A percentile compares a stretch with the other conserved stretches of the same genome.
These are phyloP conservation scores for Silene vulgaris DNA, from an alignment of 179 eudicot genomes.

Conservation along the genomic window DNA sequence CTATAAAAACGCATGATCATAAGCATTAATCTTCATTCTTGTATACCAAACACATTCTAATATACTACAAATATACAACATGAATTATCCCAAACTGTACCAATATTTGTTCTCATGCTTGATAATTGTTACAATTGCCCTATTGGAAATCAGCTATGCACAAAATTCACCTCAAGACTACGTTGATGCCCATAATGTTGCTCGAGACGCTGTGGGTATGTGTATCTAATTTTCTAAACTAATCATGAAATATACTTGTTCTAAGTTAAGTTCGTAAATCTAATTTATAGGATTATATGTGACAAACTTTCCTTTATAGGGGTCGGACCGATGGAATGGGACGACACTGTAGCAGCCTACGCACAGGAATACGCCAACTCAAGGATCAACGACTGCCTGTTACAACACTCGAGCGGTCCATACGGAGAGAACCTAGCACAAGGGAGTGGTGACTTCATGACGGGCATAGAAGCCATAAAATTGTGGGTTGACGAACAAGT, in stretches of 20 bases:
- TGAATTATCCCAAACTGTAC: neutral
- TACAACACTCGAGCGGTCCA: neutral
- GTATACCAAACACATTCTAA: neutral
- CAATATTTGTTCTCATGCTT: neutral
- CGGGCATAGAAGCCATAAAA: neutral
- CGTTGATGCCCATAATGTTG: slow-evolving; percentile 33
- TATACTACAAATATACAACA: neutral
- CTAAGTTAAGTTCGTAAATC: too few species aligned
- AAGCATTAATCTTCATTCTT: neutral
- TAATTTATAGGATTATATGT: too few species aligned
- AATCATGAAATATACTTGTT: too few species aligned
- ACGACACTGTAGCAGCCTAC: neutral
- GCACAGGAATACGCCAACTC: neutral
- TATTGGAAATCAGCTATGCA: slow-evolving; percentile 18
- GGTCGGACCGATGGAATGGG: neutral
- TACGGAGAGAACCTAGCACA: neutral
- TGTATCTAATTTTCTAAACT: neutral
- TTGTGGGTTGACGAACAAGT: too few species aligned
- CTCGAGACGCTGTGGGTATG: slow-evolving; percentile 33
- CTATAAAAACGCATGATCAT: neutral
- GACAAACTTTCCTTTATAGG: too few species aligned
- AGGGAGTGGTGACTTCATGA: neutral
- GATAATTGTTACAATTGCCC: neutral
- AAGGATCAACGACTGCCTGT: neutral
- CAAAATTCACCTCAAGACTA: slow-evolving; percentile 40